Conservation (phyloP, 495 filamentous ascomycete genomes). For the Chaetomium fimeti region DNA sequence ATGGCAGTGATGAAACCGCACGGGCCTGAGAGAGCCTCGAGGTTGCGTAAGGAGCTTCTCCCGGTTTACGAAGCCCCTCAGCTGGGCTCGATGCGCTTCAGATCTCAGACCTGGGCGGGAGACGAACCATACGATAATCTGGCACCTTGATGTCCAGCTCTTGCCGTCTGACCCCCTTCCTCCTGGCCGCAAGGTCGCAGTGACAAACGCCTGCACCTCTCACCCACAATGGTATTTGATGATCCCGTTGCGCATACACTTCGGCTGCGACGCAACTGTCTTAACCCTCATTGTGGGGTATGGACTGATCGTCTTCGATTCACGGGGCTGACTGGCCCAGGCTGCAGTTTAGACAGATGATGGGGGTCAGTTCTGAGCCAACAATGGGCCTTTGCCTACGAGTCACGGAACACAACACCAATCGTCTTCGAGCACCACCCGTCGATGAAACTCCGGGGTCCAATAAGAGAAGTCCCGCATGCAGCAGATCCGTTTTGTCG, state of each 20-base stretch:
- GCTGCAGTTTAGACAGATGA: neutral
- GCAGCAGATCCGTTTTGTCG: constrained; percentile 1
- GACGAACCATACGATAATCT: neutral
- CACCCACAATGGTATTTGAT: neutral
- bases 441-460: constrained; percentile 4
- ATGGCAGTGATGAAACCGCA: neutral
- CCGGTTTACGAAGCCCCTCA: neutral
- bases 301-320: neutral
- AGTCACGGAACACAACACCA: neutral
- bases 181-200: neutral
- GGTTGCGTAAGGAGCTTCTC: too few relatives aligned
- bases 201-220: neutral
- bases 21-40: too few relatives aligned
- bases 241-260: neutral
- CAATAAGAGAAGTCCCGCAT: constrained; percentile 22
- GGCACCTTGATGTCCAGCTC: constrained; percentile 7
- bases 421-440: neutral
- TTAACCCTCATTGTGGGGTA: neutral
- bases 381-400: neutral
- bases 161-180: too few relatives aligned
- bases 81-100: neutral
- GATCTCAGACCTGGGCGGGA: neutral
- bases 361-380: constrained; percentile 3
- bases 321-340: neutral
- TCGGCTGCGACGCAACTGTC: neutral